Evolutionary conservation across 768 basidiomycete genomes (phyloP).

Genomic region (Fibroporia radiculosa): DNA sequence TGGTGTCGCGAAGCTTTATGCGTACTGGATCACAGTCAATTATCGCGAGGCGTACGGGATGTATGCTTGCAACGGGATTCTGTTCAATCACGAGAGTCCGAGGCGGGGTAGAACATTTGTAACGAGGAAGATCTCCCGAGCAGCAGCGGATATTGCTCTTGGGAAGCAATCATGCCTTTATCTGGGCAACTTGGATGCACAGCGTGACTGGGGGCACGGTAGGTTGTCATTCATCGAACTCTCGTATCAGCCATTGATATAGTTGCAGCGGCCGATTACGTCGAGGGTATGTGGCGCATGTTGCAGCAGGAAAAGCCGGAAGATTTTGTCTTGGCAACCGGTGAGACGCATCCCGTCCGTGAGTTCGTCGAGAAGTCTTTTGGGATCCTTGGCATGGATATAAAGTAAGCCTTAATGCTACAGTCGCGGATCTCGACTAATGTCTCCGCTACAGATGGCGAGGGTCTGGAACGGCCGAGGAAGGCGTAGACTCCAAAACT

Average conservation of each 20-base stretch:
- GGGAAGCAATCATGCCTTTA: conserved; percentile 89
- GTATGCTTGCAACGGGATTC: conserved; percentile 93
- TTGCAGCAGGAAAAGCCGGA: conserved; percentile 78
- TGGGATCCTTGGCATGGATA: conserved; percentile 50
- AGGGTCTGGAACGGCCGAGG: conserved; percentile 66
- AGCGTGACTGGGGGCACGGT: conserved; percentile 99
- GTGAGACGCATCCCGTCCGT: conserved; percentile 91
- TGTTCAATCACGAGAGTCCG: conserved; percentile 98
- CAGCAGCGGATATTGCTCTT: conserved; percentile 84
- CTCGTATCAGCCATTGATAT: no score
- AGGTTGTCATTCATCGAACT: conserved; percentile 15
- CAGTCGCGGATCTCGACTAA: conserved; percentile 5
- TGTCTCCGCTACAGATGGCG: conserved; percentile 50
- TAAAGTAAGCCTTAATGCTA: conserved; percentile 40
- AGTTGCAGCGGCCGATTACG: conserved; percentile 69
- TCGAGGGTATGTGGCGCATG: conserved; percentile 98
- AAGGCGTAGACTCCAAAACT: conserved; percentile 64
- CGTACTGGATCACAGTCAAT: conserved; percentile 86
- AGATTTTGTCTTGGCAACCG: conserved; percentile 93
- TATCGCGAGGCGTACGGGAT: conserved; percentile 95
- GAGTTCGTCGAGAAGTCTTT: conserved; percentile 93
- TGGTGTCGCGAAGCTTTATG: conserved; percentile 91
- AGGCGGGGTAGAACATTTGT: conserved; percentile 93
- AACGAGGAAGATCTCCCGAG: conserved; percentile 89
- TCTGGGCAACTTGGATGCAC: conserved; percentile 89